Evolutionary conservation across 2,329 filamentous ascomycete species (phyloP), one percentile per base, ranked within the genome.

Genomic region (Paraphaeosphaeria minitans): DNA sequence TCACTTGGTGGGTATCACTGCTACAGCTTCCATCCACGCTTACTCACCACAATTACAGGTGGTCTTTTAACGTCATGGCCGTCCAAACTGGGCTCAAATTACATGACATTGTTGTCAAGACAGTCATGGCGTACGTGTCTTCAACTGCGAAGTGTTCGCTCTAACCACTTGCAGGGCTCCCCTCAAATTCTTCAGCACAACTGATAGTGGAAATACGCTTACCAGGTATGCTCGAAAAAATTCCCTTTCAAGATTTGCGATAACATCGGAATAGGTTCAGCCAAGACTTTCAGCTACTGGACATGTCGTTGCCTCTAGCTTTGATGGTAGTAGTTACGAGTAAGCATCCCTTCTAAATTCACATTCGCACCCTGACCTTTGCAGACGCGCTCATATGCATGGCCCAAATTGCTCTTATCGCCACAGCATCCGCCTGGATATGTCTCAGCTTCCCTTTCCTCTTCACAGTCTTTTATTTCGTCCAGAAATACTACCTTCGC

Each of bases 401-500:
- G 29, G 46, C 46, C 29, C 46, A 48, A 14, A 48, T 48, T 31
- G 46, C 22, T 9, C 31, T 50, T 14, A 50, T 50, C 21, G 47
- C 47, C n/a, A 21, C 47, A 2, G 47, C 47, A 14, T 37, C 47
- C n/a, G 31, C 47, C 2, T 50, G 29, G 31, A 37, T 50, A 37
- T 16, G n/a, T 13, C 24, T 78, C 21, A 78, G 78, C 1, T 54
- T 76, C 29, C 59, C 78, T 4, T 43, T 76, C n/a, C 59, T 63
- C 5, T 14, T 50, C 16, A 19, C 47, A 2, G 59, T 70, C 0
- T 62, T 80, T 35, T 80, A 75, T 53, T 46, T 70, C 42, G 68
- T 81, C 1, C 78, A 81, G 57, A 71, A 64, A 22, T 74, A 75
- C 61, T 82, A 82, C 55, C 72, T 82, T 2, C 74, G 74, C 4